Conservation (phyloP, 768 basidiomycete species). For the Boletus rubroflammeus region DNA sequence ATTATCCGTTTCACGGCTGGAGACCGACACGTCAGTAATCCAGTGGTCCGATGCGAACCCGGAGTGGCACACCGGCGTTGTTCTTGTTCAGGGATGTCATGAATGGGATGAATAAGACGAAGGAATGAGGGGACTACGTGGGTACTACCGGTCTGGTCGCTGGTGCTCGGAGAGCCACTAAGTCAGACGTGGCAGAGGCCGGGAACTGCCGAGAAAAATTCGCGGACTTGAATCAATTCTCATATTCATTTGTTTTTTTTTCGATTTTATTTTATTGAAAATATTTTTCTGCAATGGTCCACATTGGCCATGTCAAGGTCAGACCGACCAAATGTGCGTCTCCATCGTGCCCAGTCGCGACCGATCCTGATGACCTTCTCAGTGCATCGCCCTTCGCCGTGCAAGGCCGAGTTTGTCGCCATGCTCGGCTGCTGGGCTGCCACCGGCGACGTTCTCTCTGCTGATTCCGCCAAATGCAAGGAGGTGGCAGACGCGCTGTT, state of each 20-base stretch:
- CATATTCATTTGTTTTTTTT: not conserved
- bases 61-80: slow-evolving; percentile 63
- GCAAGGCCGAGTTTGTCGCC: slow-evolving; percentile 53
- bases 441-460: slow-evolving; percentile 55
- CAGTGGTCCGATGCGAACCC: not conserved
- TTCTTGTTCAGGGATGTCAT: slow-evolving; percentile 73
- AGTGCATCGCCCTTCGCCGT: slow-evolving; percentile 16
- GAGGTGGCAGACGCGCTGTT: slow-evolving; percentile 59
- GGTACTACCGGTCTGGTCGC: not conserved
- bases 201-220: slow-evolving; percentile 11
- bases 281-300: slow-evolving; percentile 39
- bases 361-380: not conserved
- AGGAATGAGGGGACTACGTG: not conserved
- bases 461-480: slow-evolving; percentile 46
- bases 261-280: too few species aligned
- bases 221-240: slow-evolving; percentile 8
- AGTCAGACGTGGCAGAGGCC: slow-evolving; percentile 9
- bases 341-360: not conserved
- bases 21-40: not conserved
- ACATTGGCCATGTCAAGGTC: slow-evolving; percentile 79
- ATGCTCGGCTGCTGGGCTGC: slow-evolving; percentile 91
- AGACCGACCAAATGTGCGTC: slow-evolving; percentile 67
- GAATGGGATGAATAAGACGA: slow-evolving; percentile 23
- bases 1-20: slow-evolving; percentile 94
- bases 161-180: not conserved